phyloP scores from a whole-genome alignment of 2,329 filamentous ascomycete species.

The Colletotrichum sp. region DNA sequence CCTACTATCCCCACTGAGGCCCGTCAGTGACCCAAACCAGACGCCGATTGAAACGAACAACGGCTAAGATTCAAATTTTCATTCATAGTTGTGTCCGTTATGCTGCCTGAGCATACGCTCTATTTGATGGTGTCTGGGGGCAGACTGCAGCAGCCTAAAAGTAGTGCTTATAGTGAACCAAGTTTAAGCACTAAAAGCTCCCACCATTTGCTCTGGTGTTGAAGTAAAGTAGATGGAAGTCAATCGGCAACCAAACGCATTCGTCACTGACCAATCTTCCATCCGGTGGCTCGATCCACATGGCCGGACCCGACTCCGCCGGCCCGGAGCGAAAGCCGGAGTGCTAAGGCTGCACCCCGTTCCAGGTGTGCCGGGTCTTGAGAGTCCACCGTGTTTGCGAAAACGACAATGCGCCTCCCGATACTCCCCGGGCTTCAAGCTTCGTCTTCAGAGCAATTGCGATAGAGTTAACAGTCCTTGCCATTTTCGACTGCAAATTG shows the following conservation, averaged over 20 bases:
- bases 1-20: background rate
- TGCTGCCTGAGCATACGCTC: background rate
- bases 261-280: background rate
- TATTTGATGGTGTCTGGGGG: background rate
- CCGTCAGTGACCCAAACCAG: background rate
- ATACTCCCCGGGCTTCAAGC: background rate
- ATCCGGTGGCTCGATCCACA: background rate
- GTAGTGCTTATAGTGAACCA: background rate
- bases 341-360: background rate
- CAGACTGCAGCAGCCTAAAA: background rate
- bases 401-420: background rate
- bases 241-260: background rate
- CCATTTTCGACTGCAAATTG: background rate
- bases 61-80: background rate
- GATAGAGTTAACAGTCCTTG: background rate
- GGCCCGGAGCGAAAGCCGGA: background rate
- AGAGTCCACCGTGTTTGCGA: background rate
- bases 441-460: background rate
- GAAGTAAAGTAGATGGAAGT: background rate
- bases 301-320: background rate
- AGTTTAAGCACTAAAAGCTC: background rate
- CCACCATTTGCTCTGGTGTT: background rate
- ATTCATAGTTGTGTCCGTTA: background rate
- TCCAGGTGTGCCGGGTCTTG: background rate
- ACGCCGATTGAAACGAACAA: background rate